Evolutionary conservation across 306 rosid genomes (phyloP).

Genomic region (Macrotyloma uniflorum): DNA sequence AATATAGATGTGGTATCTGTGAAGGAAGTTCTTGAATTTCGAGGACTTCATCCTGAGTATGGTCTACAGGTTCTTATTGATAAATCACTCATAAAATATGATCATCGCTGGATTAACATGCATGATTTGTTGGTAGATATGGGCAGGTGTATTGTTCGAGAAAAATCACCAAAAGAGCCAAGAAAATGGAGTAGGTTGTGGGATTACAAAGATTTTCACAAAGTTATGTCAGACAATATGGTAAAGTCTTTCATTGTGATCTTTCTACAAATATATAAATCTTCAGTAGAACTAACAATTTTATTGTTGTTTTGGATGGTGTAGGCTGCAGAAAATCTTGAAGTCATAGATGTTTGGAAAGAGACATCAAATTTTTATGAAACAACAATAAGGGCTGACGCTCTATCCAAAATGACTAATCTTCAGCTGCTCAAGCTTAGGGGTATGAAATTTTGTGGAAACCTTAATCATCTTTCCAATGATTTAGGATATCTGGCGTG

Average conservation of each 20-base stretch:
- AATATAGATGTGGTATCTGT: fast-evolving
- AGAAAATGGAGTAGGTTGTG: constrained; percentile 35
- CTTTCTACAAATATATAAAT: not conserved
- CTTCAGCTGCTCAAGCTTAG: not conserved
- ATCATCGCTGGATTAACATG: not conserved
- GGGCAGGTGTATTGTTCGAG: not conserved
- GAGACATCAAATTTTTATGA: no score
- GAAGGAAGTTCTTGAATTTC: not conserved
- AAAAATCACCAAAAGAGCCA: not conserved
- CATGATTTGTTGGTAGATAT: not conserved
- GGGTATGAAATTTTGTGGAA: not conserved
- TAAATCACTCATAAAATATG: not conserved
- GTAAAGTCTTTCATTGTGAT: not conserved
- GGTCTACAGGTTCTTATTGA: not conserved
- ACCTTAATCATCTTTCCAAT: not conserved
- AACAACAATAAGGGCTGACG: not conserved
- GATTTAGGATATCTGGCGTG: not conserved
- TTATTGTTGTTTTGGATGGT: not conserved
- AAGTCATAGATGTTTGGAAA: not conserved
- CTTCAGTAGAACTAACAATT: not conserved
- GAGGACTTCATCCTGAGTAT: not conserved
- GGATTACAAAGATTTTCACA: not conserved
- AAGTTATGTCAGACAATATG: not conserved
- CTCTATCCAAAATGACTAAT: not conserved
- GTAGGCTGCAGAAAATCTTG: not conserved